These are phyloP conservation scores for Barbatosphaeria neglecta DNA, from an alignment of 495 filamentous ascomycete species.

Conservation along the genomic window DNA sequence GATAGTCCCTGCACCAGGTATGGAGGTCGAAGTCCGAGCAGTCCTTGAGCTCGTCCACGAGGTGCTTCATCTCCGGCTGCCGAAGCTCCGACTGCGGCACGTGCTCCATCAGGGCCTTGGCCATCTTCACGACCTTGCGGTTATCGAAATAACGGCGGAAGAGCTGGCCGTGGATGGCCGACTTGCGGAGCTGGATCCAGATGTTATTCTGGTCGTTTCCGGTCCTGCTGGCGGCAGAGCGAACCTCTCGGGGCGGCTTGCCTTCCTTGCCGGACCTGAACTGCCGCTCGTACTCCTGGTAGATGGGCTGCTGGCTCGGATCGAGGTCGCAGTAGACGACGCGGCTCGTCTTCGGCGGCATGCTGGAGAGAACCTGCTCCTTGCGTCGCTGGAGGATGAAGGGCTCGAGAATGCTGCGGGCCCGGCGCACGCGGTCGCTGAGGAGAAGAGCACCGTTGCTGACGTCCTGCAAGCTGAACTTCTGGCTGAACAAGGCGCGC, in stretches of 20 bases:
- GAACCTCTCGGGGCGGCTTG: conserved; percentile 36
- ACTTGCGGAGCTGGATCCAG: conserved; percentile 84
- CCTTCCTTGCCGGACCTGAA: conserved; percentile 15
- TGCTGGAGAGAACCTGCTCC: conserved; percentile 77
- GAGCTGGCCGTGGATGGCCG: conserved; percentile 84
- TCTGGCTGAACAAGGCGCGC: conserved; percentile 75
- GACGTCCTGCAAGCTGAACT: conserved; percentile 66
- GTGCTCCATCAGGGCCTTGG: conserved; percentile 55
- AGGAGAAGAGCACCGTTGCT: conserved; percentile 70
- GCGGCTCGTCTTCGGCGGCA: conserved; percentile 68
- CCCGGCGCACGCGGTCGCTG: conserved; percentile 69
- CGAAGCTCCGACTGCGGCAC: conserved; percentile 29
- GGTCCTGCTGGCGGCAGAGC: conserved; percentile 17
- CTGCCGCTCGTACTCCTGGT: conserved; percentile 37
- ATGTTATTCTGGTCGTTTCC: conserved; percentile 52
- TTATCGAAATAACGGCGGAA: conserved; percentile 73
- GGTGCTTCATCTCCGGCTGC: conserved; percentile 47
- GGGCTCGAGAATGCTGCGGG: conserved; percentile 84
- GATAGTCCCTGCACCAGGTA: conserved; percentile 59
- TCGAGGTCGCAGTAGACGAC: conserved; percentile 75
- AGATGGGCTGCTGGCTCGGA: conserved; percentile 54
- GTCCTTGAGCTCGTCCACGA: conserved; percentile 58
- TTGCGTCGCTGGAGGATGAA: conserved; percentile 93
- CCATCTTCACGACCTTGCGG: conserved; percentile 61
- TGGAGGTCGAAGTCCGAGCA: conserved; percentile 78